phyloP scores from a whole-genome alignment of 257 asterid species.

The Capsicum rhomboideum region DNA sequence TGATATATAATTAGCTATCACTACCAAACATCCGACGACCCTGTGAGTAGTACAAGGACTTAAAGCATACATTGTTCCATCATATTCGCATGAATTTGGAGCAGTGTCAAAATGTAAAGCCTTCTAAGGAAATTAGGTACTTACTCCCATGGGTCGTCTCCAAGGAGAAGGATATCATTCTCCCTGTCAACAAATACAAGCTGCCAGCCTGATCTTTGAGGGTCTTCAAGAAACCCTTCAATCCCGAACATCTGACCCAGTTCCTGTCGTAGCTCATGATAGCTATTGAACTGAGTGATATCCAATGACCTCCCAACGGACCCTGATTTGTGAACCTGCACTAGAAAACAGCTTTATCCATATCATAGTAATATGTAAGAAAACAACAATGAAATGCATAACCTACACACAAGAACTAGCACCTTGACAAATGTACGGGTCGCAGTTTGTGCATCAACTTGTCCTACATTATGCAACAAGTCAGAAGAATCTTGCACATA shows the following conservation, averaged over 20 bases:
- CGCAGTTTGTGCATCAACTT: constrained; percentile 45
- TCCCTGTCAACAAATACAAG: constrained; percentile 99
- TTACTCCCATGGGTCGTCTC: constrained; percentile 99
- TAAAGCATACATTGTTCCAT: not conserved
- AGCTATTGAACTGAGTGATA: constrained; percentile 86
- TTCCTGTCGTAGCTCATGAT: constrained; percentile 86
- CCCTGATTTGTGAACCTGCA: constrained; percentile 76
- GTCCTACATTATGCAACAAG: constrained; percentile 51
- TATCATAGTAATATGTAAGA: not conserved
- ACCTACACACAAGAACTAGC: not conserved
- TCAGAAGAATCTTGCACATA: constrained; percentile 69
- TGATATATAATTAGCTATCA: not conserved
- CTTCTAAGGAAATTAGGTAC: constrained; percentile 8
- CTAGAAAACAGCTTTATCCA: not conserved
- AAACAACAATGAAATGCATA: not conserved
- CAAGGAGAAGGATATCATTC: constrained; percentile 97
- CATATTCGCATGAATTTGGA: not conserved
- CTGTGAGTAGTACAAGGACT: not conserved
- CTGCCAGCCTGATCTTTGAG: constrained; percentile 99
- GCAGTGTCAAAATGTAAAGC: not conserved
- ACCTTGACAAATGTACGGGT: constrained; percentile 75
- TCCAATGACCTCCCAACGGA: constrained; percentile 93
- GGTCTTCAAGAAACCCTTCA: constrained; percentile 95
- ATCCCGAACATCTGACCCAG: constrained; percentile 89
- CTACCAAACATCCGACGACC: not conserved